Evolutionary conservation across 2,329 filamentous ascomycete genomes (phyloP).

Genomic region (Paecilomyces variotii): DNA sequence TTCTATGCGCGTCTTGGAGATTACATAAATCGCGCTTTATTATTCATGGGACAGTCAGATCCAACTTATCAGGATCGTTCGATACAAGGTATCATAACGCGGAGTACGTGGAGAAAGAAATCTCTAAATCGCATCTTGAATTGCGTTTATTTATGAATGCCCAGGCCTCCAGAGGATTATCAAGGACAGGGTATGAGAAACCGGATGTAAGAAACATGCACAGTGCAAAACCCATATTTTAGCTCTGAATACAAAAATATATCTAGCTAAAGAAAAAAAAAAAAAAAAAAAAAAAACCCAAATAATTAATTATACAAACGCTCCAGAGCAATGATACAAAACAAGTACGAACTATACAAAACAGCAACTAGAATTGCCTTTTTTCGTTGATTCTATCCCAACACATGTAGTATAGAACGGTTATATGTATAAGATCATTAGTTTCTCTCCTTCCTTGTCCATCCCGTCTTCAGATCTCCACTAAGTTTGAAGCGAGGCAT

Average conservation of each 20-base stretch:
- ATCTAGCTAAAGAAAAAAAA: too few species aligned
- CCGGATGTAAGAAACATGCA: too few species aligned
- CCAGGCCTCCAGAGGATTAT: not conserved
- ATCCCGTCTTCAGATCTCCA: constrained; percentile 33
- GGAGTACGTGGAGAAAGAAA: not conserved
- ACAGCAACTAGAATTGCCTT: not conserved
- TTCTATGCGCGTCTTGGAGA: not conserved
- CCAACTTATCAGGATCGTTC: not conserved
- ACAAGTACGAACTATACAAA: not conserved
- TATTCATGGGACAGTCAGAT: too few species aligned
- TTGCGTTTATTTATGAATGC: not conserved
- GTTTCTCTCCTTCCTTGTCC: constrained; percentile 22
- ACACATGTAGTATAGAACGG: not conserved
- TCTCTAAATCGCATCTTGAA: not conserved
- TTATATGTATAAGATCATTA: not conserved
- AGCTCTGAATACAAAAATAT: too few species aligned
- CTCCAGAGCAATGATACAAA: not conserved
- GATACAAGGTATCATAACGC: not conserved
- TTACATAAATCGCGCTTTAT: too few species aligned
- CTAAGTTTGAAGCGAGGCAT: constrained; percentile 78
- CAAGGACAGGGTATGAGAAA: too few species aligned
- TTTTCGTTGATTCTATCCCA: not conserved
- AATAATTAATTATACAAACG: not conserved
- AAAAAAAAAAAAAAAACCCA: too few species aligned
- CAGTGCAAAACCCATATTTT: too few species aligned